Evolutionary conservation across 176 grass and related monocot genomes (phyloP).

Genomic region (Chrysopogon serrulatus): DNA sequence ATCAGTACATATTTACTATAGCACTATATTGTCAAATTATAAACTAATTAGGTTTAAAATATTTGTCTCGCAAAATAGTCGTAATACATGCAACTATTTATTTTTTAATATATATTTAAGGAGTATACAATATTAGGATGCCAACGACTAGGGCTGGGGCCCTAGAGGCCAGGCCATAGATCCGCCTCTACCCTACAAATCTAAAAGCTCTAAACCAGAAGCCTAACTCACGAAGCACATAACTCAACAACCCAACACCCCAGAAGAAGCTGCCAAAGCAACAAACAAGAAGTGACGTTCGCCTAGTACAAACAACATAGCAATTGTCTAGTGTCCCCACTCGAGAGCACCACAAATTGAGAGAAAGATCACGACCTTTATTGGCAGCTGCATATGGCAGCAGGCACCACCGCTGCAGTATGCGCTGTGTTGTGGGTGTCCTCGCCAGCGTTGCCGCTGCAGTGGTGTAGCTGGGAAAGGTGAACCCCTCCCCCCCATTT

Average conservation of each 20-base stretch:
- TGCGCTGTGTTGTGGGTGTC: conserved; percentile 17
- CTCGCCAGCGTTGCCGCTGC: conserved; percentile 37
- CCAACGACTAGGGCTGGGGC: too few relatives aligned
- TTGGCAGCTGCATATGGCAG: conserved; percentile 5
- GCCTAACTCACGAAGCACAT: neutral
- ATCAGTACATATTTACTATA: too few relatives aligned
- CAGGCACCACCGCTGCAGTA: conserved; percentile 8
- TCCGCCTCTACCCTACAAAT: too few relatives aligned
- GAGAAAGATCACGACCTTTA: conserved; percentile 56
- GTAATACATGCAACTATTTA: too few relatives aligned
- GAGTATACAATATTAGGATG: too few relatives aligned
- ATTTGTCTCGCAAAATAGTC: too few relatives aligned
- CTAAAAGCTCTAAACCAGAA: conserved; percentile 15
- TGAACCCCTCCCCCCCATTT: neutral
- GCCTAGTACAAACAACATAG: conserved; percentile 47
- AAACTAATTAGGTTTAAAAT: too few relatives aligned
- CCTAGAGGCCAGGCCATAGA: too few relatives aligned
- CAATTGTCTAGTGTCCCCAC: conserved; percentile 29
- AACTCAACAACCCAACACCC: neutral
- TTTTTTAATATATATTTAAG: too few relatives aligned
- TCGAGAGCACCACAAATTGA: conserved; percentile 12
- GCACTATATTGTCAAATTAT: too few relatives aligned
- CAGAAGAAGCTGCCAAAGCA: conserved; percentile 14
- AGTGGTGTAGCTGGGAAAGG: conserved; percentile 31
- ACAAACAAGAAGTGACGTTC: conserved; percentile 14